Conservation (phyloP, 495 filamentous ascomycete species). For the Amphirosellinia nigrospora region DNA sequence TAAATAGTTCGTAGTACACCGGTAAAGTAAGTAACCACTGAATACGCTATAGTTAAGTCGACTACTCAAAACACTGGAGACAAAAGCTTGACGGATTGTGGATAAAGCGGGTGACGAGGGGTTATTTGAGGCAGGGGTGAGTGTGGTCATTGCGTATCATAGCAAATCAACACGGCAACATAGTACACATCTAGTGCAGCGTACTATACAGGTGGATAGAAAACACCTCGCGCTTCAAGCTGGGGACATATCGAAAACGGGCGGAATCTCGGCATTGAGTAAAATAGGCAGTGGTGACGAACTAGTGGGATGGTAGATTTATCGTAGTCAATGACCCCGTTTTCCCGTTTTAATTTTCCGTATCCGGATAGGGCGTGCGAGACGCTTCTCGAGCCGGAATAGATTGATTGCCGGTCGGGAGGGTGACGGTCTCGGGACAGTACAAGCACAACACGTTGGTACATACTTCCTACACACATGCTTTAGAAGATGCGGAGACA, state of each 20-base stretch:
- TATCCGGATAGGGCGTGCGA: conserved; percentile 9
- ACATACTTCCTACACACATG: background rate
- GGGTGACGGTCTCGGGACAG: conserved; percentile 2
- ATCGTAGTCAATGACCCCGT: background rate
- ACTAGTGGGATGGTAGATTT: conserved; percentile 14
- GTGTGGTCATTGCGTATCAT: background rate
- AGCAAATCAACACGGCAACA: background rate
- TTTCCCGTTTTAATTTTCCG: conserved; percentile 7
- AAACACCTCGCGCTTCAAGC: background rate
- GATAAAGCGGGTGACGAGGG: conserved; percentile 9
- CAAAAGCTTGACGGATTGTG: conserved; percentile 7
- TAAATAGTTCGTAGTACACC: background rate
- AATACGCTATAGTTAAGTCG: background rate
- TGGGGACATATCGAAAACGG: background rate
- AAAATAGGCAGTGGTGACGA: conserved; percentile 4
- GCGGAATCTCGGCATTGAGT: background rate
- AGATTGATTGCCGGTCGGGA: conserved; percentile 7
- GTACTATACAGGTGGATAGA: background rate
- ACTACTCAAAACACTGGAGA: background rate
- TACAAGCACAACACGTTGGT: background rate
- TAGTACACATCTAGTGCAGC: background rate
- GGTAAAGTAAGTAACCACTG: conserved; percentile 3
- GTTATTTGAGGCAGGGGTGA: background rate
- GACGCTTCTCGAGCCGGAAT: conserved; percentile 8
- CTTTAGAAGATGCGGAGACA: conserved; percentile 13